A percentile compares a stretch with the other conserved stretches of the same genome.
Conservation (phyloP, 78 protist genomes). For the Carpediemonas membranifera region DNA sequence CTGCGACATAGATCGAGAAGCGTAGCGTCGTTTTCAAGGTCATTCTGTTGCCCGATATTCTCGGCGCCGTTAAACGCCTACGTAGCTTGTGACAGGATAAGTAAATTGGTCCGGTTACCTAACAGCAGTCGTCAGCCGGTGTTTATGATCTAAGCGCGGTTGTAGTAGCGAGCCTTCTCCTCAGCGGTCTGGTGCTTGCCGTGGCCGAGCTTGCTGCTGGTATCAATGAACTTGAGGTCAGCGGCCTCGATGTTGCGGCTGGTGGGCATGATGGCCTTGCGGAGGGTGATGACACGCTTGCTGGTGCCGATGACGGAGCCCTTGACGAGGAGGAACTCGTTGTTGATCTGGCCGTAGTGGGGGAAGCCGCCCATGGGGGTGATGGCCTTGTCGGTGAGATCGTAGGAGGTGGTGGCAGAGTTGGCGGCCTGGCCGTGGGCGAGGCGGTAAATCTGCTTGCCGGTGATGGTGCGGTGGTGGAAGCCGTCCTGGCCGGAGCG, state of each 20-base stretch:
- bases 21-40: too few relatives aligned
- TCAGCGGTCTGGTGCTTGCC: slow-evolving; percentile 95
- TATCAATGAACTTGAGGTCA: slow-evolving; percentile 98
- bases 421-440: slow-evolving; percentile 60
- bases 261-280: slow-evolving; percentile 73
- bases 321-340: slow-evolving; percentile 91
- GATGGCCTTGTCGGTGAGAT: too few relatives aligned
- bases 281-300: slow-evolving; percentile 87
- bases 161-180: slow-evolving; percentile 78
- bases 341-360: slow-evolving; percentile 87
- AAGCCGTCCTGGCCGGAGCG: slow-evolving; percentile 99
- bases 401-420: slow-evolving; percentile 88
- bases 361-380: slow-evolving; percentile 99
- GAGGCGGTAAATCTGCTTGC: slow-evolving; percentile 97
- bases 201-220: slow-evolving; percentile 96
- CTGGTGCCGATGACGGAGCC: slow-evolving; percentile 77
- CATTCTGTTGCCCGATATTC: too few relatives aligned
- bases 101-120: too few relatives aligned
- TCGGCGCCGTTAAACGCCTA: too few relatives aligned
- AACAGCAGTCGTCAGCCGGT: too few relatives aligned
- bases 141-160: slow-evolving; percentile 74
- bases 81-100: too few relatives aligned
- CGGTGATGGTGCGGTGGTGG: slow-evolving; percentile 93
- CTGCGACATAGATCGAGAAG: too few relatives aligned
- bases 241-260: slow-evolving; percentile 64